Conservation (phyloP, 2,329 filamentous ascomycete species). For the Eurotiales sp. region DNA sequence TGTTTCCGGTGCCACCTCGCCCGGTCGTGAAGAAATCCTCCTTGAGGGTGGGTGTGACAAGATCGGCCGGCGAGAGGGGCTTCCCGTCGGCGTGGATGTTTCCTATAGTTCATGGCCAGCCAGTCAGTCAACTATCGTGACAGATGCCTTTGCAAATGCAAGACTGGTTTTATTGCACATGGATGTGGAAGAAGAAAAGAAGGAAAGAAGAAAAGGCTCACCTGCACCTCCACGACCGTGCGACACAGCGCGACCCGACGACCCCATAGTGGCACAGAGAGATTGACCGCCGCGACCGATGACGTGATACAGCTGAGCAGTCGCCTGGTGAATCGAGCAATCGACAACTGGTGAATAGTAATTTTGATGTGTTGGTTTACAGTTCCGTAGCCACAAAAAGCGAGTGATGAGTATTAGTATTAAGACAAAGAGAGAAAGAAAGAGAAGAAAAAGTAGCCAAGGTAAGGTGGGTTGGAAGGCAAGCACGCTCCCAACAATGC, state of each 20-base stretch:
- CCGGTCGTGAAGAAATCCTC: constrained; percentile 81
- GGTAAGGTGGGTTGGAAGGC: neutral
- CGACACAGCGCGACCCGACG: constrained; percentile 45
- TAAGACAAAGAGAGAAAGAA: neutral
- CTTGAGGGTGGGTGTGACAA: constrained; percentile 81
- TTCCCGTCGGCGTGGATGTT: constrained; percentile 60
- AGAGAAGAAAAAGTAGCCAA: no score
- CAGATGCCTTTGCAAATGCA: neutral
- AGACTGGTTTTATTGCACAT: no score
- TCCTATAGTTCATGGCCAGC: constrained; percentile 33
- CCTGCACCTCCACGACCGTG: constrained; percentile 75
- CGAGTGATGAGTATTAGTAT: constrained; percentile 27
- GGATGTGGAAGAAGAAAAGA: no score
- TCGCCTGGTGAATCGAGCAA: no score
- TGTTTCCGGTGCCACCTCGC: constrained; percentile 83
- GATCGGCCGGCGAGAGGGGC: constrained; percentile 56
- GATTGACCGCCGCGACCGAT: neutral
- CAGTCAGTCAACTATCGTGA: neutral
- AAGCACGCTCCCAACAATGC: neutral
- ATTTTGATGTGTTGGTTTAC: no score
- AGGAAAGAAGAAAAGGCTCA: constrained; percentile 26
- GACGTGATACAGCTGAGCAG: neutral
- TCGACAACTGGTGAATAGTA: neutral
- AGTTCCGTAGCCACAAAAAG: no score
- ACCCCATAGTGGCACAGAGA: constrained; percentile 2